phyloP scores from a whole-genome alignment of 345 rosid genomes.

The Dovyalis caffra region DNA sequence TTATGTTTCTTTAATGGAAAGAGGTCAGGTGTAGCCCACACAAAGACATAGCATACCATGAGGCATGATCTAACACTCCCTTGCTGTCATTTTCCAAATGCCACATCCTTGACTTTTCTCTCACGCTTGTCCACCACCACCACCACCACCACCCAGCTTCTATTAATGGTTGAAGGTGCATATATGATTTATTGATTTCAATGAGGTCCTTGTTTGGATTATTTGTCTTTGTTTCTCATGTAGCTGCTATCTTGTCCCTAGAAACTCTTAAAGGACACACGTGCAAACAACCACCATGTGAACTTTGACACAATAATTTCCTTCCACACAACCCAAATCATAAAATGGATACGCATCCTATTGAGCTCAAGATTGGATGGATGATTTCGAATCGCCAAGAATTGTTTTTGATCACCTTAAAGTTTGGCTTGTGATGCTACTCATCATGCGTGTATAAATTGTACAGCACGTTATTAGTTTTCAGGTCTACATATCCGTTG shows the following conservation, averaged over 20 bases:
- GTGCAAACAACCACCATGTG: slow-evolving; percentile 33
- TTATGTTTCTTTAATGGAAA: slow-evolving; percentile 1
- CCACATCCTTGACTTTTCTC: slow-evolving; percentile 5
- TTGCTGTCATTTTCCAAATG: slow-evolving; percentile 27
- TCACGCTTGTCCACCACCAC: slow-evolving; percentile 34
- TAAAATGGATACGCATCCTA: slow-evolving; percentile 15
- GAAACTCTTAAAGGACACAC: slow-evolving; percentile 15
- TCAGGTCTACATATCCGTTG: slow-evolving; percentile 1
- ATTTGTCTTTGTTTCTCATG: background rate
- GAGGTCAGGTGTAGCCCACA: slow-evolving; percentile 13
- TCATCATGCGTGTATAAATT: no score
- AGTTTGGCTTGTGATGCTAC: slow-evolving; percentile 15
- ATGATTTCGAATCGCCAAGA: slow-evolving; percentile 7
- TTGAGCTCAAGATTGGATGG: slow-evolving; percentile 7
- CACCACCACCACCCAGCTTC: slow-evolving; percentile 7
- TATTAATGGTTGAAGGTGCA: background rate
- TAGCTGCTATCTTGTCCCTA: background rate
- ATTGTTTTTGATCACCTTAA: slow-evolving; percentile 1
- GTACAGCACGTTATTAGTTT: background rate
- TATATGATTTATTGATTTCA: background rate
- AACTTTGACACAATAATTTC: slow-evolving; percentile 29
- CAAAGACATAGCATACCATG: slow-evolving; percentile 3
- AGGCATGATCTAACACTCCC: slow-evolving; percentile 9
- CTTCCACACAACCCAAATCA: slow-evolving; percentile 29
- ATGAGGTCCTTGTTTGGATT: background rate